Base-by-base conservation (phyloP, 768 basidiomycete species). In the Suillus sp. region DNA sequence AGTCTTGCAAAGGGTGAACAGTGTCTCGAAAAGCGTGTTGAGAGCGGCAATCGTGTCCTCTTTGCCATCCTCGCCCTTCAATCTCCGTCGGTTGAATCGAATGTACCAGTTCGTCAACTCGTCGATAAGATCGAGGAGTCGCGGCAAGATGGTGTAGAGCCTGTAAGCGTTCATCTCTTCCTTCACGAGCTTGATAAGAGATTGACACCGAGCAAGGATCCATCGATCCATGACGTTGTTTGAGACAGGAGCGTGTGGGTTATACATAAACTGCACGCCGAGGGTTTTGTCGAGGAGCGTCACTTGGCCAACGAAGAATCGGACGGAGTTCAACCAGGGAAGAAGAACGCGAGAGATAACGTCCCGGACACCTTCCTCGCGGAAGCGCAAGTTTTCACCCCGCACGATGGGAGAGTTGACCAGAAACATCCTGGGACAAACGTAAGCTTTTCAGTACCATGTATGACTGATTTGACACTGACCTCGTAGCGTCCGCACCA, bases 101-200 rank as follows among this genome's bases (percentile, higher is more conserved):
- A 99, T 99, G 78, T 99, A 99, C 95, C 96, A 98, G 74, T 99
- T 99, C 25, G 97, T 99, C 64, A 99, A 83, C 75, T 99, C 97
- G 68, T 96, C 94, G 35, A 99, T 85, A 63, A 99, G 88, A 66
- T 92, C 91, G 63, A 99, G 81, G 47, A 98, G 81, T 38, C 94
- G 87, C n/a, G 95, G 95, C 66, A 98, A 94, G 80, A 99, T 92
- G 66, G 95, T 99, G 78, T 99, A 99, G 16, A 99, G 85, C 66
- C 96, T 86, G 78, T 99, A 99, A 20, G 95, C 94, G 14, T 91
- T 90, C 97, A 99, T 99, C 80, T 99, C 96, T 72, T 90, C 82
- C 64, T 87, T 86, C 64, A 99, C 96, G 62, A 95, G 81, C 71
- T 87, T 84, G 80, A 99, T 99, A 69, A 99, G 84, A 9, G 93